A percentile compares a stretch with the other conserved stretches of the same genome.
Conservation (phyloP, 495 filamentous ascomycete species). For the Parathielavia appendiculata region DNA sequence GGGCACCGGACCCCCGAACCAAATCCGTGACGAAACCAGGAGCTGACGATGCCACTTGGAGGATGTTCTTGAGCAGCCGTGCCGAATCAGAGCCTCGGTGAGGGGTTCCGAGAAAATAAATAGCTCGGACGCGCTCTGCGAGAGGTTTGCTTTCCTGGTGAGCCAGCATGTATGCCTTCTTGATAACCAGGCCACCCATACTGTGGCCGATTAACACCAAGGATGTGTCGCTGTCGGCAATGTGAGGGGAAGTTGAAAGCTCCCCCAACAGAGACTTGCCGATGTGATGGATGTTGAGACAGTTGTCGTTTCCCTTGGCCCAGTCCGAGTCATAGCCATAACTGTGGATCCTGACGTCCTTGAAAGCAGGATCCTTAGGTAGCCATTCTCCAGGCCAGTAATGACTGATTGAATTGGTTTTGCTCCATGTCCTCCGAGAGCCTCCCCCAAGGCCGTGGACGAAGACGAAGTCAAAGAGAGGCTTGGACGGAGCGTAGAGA, state of each 20-base stretch:
- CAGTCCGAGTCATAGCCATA: slow-evolving; percentile 32
- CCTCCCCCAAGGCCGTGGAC: slow-evolving; percentile 31
- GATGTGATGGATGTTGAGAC: slow-evolving; percentile 28
- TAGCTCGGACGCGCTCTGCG: slow-evolving; percentile 7
- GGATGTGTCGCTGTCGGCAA: slow-evolving; percentile 16
- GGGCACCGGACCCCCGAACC: slow-evolving; percentile 24
- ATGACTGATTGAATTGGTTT: background rate
- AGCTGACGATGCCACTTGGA: slow-evolving; percentile 1
- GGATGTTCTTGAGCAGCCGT: slow-evolving; percentile 9
- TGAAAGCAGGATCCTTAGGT: slow-evolving; percentile 27
- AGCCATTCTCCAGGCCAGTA: slow-evolving; percentile 34
- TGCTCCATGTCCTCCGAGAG: slow-evolving; percentile 28
- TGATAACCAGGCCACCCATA: slow-evolving; percentile 33
- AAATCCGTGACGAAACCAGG: slow-evolving; percentile 42
- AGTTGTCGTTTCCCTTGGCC: slow-evolving; percentile 9
- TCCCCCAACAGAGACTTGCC: slow-evolving; percentile 24
- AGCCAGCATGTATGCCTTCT: slow-evolving; percentile 23
- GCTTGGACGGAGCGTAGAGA: slow-evolving; percentile 17
- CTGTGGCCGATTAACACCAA: slow-evolving; percentile 30
- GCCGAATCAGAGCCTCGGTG: slow-evolving; percentile 26
- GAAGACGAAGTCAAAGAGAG: slow-evolving; percentile 22
- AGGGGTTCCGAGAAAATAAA: slow-evolving; percentile 30
- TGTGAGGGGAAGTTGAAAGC: slow-evolving; percentile 19
- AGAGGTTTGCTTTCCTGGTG: slow-evolving; percentile 13
- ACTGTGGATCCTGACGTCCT: slow-evolving; percentile 26